phyloP scores from a whole-genome alignment of 2,329 filamentous ascomycete species.

The Chaetomiaceae sp. region DNA sequence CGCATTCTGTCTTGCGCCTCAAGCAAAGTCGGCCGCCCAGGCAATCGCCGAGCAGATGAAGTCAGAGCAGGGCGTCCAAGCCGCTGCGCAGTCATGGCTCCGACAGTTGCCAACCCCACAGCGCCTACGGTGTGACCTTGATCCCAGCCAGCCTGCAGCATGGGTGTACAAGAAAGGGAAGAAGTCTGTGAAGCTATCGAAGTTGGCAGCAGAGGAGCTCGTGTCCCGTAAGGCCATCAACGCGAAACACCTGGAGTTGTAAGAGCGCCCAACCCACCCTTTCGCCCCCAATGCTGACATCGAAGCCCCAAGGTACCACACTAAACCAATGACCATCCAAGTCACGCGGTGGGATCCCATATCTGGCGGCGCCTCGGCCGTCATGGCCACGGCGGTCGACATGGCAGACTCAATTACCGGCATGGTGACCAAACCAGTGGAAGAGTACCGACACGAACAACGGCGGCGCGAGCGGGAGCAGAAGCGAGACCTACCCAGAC shows the following conservation, averaged over 20 bases:
- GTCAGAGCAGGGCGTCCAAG: background rate
- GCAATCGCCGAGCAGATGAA: background rate
- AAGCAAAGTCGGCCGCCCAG: background rate
- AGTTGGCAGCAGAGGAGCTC: constrained; percentile 32
- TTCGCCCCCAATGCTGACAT: background rate
- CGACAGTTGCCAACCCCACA: background rate
- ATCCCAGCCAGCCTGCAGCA: background rate
- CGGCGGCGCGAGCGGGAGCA: background rate
- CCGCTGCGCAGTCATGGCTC: background rate
- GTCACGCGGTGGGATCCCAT: background rate
- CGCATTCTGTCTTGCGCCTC: background rate
- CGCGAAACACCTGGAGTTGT: background rate
- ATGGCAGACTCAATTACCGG: background rate
- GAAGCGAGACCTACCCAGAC: background rate
- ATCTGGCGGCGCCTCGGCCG: background rate
- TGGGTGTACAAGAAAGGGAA: background rate
- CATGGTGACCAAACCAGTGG: constrained; percentile 1
- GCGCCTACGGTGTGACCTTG: background rate
- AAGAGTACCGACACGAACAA: constrained; percentile 1
- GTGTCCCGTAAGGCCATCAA: constrained; percentile 57
- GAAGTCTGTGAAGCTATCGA: background rate
- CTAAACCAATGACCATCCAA: background rate
- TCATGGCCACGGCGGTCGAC: background rate
- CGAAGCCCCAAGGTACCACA: background rate
- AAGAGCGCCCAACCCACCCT: background rate